Conservation (phyloP, 495 filamentous ascomycete species). For the Xylaria scruposa region DNA sequence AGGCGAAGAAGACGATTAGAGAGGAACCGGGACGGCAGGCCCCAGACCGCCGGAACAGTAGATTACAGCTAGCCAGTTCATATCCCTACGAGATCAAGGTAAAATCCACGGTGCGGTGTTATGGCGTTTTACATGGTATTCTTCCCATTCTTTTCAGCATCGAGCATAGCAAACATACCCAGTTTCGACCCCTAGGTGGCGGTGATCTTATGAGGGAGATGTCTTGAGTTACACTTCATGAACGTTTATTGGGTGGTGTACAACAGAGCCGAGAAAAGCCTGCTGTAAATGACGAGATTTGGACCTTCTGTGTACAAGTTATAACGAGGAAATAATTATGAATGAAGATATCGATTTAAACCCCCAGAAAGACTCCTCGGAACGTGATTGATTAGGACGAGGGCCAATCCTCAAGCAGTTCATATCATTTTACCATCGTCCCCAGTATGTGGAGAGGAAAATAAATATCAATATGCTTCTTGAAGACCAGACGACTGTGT, state of each 20-base stretch:
- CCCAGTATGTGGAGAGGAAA: background rate
- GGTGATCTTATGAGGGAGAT: conserved; percentile 11
- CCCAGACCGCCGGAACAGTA: conserved; percentile 41
- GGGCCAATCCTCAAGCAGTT: background rate
- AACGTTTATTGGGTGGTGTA: conserved; percentile 7
- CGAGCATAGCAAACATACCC: conserved; percentile 22
- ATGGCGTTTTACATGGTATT: conserved; percentile 37
- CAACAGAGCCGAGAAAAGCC: background rate
- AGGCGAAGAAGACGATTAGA: conserved; percentile 56
- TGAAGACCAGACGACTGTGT: background rate
- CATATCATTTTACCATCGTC: background rate
- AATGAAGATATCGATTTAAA: conserved; percentile 8
- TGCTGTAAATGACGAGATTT: conserved; percentile 14
- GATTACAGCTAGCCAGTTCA: conserved; percentile 50
- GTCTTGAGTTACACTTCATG: conserved; percentile 2
- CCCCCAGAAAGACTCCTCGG: background rate
- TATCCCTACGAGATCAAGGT: background rate
- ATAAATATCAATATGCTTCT: background rate
- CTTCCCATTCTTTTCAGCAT: conserved; percentile 26
- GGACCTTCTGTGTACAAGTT: conserved; percentile 20
- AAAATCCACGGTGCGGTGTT: conserved; percentile 37
- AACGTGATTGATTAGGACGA: background rate
- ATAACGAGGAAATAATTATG: conserved; percentile 16
- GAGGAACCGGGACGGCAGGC: conserved; percentile 48
- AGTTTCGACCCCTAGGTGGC: conserved; percentile 3